Evolutionary conservation across 768 basidiomycete genomes (phyloP).

Genomic region (Hericium coralloides): DNA sequence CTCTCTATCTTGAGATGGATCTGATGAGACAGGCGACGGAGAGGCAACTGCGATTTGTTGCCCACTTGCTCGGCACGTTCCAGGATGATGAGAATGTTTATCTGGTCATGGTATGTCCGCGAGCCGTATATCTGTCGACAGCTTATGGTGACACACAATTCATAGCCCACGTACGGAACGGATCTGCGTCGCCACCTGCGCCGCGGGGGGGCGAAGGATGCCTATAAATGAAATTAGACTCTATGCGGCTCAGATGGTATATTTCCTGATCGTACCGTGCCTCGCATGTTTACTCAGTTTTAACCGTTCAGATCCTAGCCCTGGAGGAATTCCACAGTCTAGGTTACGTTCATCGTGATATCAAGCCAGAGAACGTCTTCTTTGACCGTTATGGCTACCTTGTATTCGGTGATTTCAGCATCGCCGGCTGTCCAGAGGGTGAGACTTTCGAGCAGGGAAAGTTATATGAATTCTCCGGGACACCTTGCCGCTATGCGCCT

Average conservation of each 20-base stretch:
- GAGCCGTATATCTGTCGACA: not conserved
- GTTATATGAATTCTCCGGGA: conserved; percentile 40
- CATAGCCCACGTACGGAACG: not conserved
- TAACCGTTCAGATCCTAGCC: conserved; percentile 18
- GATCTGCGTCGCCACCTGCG: not conserved
- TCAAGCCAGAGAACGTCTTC: conserved; percentile 43
- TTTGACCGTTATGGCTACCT: conserved; percentile 27
- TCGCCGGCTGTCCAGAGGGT: conserved; percentile 19
- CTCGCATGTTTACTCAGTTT: not conserved
- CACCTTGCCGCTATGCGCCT: conserved; percentile 19
- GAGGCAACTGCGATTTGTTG: not conserved
- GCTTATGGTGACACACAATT: too few relatives aligned
- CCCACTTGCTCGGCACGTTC: not conserved
- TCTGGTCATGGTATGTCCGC: not conserved
- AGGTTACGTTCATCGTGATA: conserved; percentile 40
- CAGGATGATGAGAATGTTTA: not conserved
- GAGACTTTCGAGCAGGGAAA: conserved; percentile 21
- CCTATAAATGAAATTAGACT: not conserved
- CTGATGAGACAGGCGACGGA: not conserved
- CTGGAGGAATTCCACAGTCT: conserved; percentile 25
- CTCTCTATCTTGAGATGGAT: not conserved
- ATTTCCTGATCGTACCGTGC: not conserved
- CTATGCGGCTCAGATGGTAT: conserved; percentile 11
- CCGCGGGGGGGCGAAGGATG: not conserved
- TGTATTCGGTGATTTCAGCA: conserved; percentile 36